A percentile compares a stretch with the other conserved stretches of the same genome.
phyloP scores from a whole-genome alignment of 2,329 filamentous ascomycete species.

The Zymoseptoria pseudotritici region DNA sequence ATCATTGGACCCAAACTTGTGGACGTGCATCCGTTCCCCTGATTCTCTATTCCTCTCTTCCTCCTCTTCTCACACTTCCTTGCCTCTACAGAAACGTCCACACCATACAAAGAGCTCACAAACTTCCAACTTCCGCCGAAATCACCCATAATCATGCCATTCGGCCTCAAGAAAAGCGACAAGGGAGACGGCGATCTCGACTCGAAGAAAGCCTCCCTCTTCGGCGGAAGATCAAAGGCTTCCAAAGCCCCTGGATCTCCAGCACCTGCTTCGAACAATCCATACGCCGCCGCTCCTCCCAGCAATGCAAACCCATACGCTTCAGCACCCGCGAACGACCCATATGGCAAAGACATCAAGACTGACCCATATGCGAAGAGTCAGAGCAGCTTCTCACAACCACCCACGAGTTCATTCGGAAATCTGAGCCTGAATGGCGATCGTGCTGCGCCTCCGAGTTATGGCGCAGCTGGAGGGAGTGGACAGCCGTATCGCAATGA shows the following conservation, averaged over 20 bases:
- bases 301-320: conserved; percentile 20
- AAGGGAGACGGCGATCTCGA: conserved; percentile 50
- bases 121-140: neutral
- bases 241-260: conserved; percentile 41
- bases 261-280: conserved; percentile 42
- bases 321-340: conserved; percentile 25
- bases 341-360: conserved; percentile 19
- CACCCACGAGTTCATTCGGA: conserved; percentile 26
- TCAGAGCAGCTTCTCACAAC: conserved; percentile 20
- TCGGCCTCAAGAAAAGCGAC: conserved; percentile 43
- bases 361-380: conserved; percentile 26
- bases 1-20: neutral
- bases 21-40: neutral
- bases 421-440: conserved; percentile 23
- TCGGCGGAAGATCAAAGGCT: conserved; percentile 49
- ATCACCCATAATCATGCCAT: conserved; percentile 23
- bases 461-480: conserved; percentile 8
- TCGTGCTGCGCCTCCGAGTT: conserved; percentile 24
- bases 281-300: conserved; percentile 46
- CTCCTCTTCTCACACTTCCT: neutral
- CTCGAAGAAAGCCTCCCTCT: conserved; percentile 50
- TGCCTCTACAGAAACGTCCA: conserved; percentile 2
- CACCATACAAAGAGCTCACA: conserved; percentile 2
- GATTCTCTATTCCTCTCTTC: neutral
- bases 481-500: conserved; percentile 32